Conservation (phyloP, 176 grass and related monocot genomes). For the Urochloa ruziziensis region DNA sequence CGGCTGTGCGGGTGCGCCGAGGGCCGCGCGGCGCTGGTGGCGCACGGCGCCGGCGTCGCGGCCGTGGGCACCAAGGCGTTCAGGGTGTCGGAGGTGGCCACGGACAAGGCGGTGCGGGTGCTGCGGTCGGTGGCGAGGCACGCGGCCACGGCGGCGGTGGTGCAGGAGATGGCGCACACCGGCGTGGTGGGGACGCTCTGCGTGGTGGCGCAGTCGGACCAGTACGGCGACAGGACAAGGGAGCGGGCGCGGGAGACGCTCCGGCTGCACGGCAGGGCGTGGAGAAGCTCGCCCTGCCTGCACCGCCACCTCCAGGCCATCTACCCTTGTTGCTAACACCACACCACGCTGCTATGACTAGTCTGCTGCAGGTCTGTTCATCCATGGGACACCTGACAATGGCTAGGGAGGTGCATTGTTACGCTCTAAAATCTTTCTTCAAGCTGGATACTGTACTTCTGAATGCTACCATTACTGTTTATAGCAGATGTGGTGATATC, state of each 20-base stretch:
- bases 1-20: constrained; percentile 72
- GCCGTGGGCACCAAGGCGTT: constrained; percentile 42
- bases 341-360: constrained; percentile 42
- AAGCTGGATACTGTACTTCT: constrained; percentile 44
- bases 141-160: constrained; percentile 42
- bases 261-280: constrained; percentile 47
- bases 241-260: constrained; percentile 64
- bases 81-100: constrained; percentile 40
- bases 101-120: constrained; percentile 50
- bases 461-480: constrained; percentile 66
- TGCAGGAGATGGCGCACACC: constrained; percentile 69
- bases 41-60: constrained; percentile 56
- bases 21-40: constrained; percentile 60
- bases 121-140: constrained; percentile 54
- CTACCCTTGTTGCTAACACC: constrained; percentile 33
- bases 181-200: constrained; percentile 55
- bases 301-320: constrained; percentile 32
- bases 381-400: constrained; percentile 32
- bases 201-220: constrained; percentile 44
- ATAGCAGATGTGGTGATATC: constrained; percentile 59
- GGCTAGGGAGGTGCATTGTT: constrained; percentile 60
- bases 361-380: constrained; percentile 57
- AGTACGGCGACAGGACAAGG: constrained; percentile 38
- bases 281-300: constrained; percentile 72
- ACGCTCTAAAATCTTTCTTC: constrained; percentile 45